Evolutionary conservation across 1,284 basidiomycete genomes (phyloP).

Genomic region (Cutaneotrichosporon spelunceum): DNA sequence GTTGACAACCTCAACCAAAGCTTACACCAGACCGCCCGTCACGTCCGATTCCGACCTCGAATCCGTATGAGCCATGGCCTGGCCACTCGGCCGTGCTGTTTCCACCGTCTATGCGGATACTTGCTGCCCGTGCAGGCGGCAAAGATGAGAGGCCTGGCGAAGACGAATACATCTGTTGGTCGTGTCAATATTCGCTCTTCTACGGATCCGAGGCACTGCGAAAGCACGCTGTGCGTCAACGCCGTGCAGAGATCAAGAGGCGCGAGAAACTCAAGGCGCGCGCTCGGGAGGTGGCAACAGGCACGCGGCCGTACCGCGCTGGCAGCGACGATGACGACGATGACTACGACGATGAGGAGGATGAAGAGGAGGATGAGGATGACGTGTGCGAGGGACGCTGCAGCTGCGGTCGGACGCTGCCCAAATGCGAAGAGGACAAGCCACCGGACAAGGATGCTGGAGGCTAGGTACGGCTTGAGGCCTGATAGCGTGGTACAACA

Average conservation of each 20-base stretch:
- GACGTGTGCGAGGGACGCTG: slow-evolving; percentile 13
- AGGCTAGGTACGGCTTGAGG: neutral
- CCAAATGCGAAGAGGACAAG: slow-evolving; percentile 4
- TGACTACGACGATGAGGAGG: slow-evolving; percentile 18
- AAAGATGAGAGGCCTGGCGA: slow-evolving; percentile 54
- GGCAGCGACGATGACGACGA: slow-evolving; percentile 11
- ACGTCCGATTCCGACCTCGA: slow-evolving; percentile 29
- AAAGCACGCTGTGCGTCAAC: slow-evolving; percentile 64
- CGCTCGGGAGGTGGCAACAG: slow-evolving; percentile 56
- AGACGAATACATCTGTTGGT: slow-evolving; percentile 84
- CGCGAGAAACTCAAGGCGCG: slow-evolving; percentile 71
- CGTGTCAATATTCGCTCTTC: slow-evolving; percentile 81
- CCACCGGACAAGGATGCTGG: slow-evolving; percentile 2
- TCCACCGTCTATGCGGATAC: slow-evolving; percentile 42
- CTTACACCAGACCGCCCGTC: slow-evolving; percentile 45
- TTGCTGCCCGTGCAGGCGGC: slow-evolving; percentile 26
- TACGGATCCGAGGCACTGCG: slow-evolving; percentile 66
- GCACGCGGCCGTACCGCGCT: slow-evolving; percentile 27
- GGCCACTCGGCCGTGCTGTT: slow-evolving; percentile 42
- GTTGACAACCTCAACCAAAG: neutral
- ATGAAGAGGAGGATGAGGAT: slow-evolving; percentile 17
- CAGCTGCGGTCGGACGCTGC: slow-evolving; percentile 19
- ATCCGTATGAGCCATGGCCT: slow-evolving; percentile 40
- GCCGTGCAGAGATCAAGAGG: slow-evolving; percentile 73
- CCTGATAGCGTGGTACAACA: neutral